Evolutionary conservation across 2,329 filamentous ascomycete genomes (phyloP).

Genomic region (Venturia effusa): DNA sequence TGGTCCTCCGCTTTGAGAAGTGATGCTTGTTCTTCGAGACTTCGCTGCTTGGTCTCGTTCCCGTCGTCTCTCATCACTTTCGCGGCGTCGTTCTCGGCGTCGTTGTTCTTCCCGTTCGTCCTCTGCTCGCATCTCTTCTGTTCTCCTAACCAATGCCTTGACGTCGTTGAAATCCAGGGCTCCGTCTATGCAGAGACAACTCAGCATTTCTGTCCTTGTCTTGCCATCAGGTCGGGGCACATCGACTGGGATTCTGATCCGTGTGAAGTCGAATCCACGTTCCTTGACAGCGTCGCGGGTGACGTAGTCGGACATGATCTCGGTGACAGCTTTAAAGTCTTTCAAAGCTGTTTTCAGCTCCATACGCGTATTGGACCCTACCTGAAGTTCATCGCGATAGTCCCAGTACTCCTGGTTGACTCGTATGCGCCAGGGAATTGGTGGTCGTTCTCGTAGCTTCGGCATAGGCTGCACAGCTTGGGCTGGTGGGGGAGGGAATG

Average conservation of each 20-base stretch:
- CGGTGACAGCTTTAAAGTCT: constrained; percentile 6
- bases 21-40: not conserved
- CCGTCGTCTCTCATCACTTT: not conserved
- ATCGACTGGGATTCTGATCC: constrained; percentile 4
- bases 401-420: constrained; percentile 11
- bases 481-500: constrained; percentile 1
- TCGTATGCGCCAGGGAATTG: constrained; percentile 10
- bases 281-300: constrained; percentile 8
- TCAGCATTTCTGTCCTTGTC: not conserved
- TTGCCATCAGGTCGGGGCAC: not conserved
- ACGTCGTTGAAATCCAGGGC: not conserved
- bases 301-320: constrained; percentile 10
- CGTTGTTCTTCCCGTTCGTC: not conserved
- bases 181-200: constrained; percentile 6
- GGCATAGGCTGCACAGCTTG: not conserved
- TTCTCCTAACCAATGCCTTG: not conserved
- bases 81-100: not conserved
- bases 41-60: not conserved
- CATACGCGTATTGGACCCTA: constrained; percentile 5
- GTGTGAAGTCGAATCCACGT: constrained; percentile 1
- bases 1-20: not conserved
- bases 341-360: not conserved
- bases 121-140: not conserved
- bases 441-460: not conserved
- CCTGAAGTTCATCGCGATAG: not conserved